Evolutionary conservation across 345 rosid species (phyloP).

Genomic region (Turritis glabra): DNA sequence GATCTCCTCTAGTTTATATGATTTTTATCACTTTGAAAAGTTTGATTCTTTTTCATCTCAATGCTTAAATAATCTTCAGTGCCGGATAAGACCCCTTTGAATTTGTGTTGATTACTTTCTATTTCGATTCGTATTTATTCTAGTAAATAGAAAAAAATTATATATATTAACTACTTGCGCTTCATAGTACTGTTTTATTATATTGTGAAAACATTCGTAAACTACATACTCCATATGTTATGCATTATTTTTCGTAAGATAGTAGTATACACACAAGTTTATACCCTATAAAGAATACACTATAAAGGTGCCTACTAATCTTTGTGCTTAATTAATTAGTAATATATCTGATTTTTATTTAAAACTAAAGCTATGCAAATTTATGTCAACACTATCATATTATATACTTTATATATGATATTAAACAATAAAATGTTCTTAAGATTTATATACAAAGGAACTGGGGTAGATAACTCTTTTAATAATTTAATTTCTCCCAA

Average conservation of each 20-base stretch:
- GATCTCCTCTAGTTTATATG: conserved; percentile 20
- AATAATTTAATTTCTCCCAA: no score
- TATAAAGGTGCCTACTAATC: conserved; percentile 33
- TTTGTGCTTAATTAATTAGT: conserved; percentile 20
- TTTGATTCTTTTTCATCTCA: conserved; percentile 18
- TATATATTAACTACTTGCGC: not conserved
- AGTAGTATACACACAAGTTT: not conserved
- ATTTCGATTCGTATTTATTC: not conserved
- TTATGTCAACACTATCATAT: conserved; percentile 28
- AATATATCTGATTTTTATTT: not conserved
- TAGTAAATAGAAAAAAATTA: not conserved
- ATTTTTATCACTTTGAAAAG: conserved; percentile 20
- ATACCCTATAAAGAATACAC: conserved; percentile 15
- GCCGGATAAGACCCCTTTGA: conserved; percentile 7
- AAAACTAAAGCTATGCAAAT: conserved; percentile 15
- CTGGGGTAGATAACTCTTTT: not conserved
- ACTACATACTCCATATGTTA: not conserved
- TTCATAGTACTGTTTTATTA: not conserved
- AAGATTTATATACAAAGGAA: not conserved
- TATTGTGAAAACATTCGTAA: not conserved
- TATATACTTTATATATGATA: not conserved
- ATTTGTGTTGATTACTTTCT: conserved; percentile 6
- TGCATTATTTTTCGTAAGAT: not conserved
- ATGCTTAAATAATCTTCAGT: not conserved
- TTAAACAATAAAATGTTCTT: not conserved